Conservation (phyloP, 805 yeast species). For the Saccharomycopsis vini region DNA sequence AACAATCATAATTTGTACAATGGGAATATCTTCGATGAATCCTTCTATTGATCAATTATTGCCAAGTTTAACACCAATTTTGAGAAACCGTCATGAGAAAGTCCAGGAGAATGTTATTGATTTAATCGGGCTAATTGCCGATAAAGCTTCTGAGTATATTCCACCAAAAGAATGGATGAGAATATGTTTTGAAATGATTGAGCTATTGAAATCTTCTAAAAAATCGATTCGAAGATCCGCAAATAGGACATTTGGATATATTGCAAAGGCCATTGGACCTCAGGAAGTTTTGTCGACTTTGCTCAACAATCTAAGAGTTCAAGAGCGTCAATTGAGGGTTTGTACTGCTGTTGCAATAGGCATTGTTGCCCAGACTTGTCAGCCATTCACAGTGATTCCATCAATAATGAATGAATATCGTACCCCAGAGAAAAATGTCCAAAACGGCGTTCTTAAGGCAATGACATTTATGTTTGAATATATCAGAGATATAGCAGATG, state of each 20-base stretch:
- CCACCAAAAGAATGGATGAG: conserved; percentile 97
- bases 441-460: conserved; percentile 90
- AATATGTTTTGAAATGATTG: conserved; percentile 82
- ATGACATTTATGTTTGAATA: conserved; percentile 89
- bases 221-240: conserved; percentile 77
- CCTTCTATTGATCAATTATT: conserved; percentile 79
- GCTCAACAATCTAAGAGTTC: conserved; percentile 77
- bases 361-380: conserved; percentile 87
- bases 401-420: conserved; percentile 93
- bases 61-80: conserved; percentile 85
- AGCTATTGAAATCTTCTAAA: conserved; percentile 74
- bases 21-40: conserved; percentile 52
- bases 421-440: conserved; percentile 86
- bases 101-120: conserved; percentile 80
- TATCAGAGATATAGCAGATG: conserved; percentile 57
- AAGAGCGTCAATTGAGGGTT: conserved; percentile 92
- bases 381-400: conserved; percentile 89
- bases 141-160: conserved; percentile 67
- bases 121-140: conserved; percentile 76
- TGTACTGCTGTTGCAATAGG: conserved; percentile 98
- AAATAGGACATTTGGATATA: conserved; percentile 81
- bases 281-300: conserved; percentile 84
- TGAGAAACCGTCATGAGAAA: conserved; percentile 80
- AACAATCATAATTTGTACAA: conserved; percentile 47
- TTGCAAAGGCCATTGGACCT: conserved; percentile 91